Evolutionary conservation across 2,329 filamentous ascomycete species (phyloP), one percentile per base, ranked within the genome.

Genomic region (Chalaropsis ovoidea): DNA sequence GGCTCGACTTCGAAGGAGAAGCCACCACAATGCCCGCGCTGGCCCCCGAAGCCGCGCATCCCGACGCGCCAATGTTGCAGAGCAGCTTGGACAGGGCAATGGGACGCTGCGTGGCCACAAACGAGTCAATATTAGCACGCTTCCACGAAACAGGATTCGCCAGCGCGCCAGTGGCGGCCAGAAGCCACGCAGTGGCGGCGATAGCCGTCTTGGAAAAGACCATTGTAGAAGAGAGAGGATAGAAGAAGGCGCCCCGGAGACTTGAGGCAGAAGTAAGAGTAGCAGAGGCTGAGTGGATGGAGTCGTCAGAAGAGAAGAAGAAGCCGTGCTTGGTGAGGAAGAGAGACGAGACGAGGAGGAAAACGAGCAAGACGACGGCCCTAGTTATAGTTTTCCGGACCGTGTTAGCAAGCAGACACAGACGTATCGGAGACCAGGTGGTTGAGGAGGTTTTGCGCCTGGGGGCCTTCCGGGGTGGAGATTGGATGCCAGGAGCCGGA

Each of bases 31-130:
- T 71, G 2, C 83, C 83, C 0, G 78, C 71, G 42, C 71, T 73
- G 3, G 78, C 81, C 1, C 79, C 80, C 10, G 72, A 67, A 17
- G 77, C 77, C 68, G 80, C 74, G 69, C 80, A 80, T 31, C 83
- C 83, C 65, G 73, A 73, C 10, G 81, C 72, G 2, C 84, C 83
- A 68, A 86, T 84, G 70, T 86, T 86, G 74, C 80, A 83, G 45
- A 85, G 72, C 31, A 86, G 74, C 66, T 80, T 76, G 10, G 75
- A 71, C 35, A 83, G 70, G 2, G 83, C 80, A 69, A 82, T 76
- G 7, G 80, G 77, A 17, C 75, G 78, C 72, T 86, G 78, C 0
- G 75, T 77, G 39, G 77, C 72, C 69, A 86, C 76, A 71, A 81
- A 86, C 41, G 76, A 75, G 69, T 82, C 79, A 15, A 84, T 60